phyloP scores from a whole-genome alignment of 768 basidiomycete genomes.

The Cystobasidium ongulense region DNA sequence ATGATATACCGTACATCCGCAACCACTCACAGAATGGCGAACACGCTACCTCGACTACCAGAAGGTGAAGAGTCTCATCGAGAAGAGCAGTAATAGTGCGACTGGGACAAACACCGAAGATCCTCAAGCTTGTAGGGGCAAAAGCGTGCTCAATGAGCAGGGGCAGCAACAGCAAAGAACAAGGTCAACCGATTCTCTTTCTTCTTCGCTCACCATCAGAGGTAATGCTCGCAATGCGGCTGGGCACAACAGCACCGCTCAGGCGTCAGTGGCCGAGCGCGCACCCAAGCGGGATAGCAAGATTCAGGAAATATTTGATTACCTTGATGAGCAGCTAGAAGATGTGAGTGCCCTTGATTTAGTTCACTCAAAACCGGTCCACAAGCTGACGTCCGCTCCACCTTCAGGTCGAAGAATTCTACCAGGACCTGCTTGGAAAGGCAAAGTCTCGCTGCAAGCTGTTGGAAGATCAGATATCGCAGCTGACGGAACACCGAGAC shows the following conservation, averaged over 20 bases:
- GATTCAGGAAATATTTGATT: background rate
- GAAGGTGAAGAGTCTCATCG: background rate
- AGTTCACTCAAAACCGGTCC: background rate
- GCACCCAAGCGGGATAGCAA: background rate
- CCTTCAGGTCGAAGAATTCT: conserved; percentile 8
- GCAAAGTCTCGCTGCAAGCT: background rate
- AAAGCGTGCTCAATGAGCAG: no score
- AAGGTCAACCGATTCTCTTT: no score
- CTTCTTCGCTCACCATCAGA: no score
- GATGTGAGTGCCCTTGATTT: background rate
- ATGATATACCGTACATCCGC: no score
- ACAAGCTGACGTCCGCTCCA: background rate
- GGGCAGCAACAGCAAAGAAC: no score
- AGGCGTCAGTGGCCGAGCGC: background rate
- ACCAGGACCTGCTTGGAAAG: background rate
- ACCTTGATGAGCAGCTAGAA: conserved; percentile 5
- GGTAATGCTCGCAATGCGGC: background rate
- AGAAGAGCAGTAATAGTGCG: background rate
- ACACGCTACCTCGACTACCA: conserved; percentile 11
- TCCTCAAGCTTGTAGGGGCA: background rate
- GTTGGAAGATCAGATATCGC: background rate
- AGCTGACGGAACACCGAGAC: background rate
- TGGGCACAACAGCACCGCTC: background rate
- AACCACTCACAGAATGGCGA: conserved; percentile 23
- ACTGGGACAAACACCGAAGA: background rate